A percentile compares a stretch with the other conserved stretches of the same genome.
These are phyloP conservation scores for Kluyveromyces aestuarii DNA, from an alignment of 805 yeast genomes.

Conservation along the genomic window DNA sequence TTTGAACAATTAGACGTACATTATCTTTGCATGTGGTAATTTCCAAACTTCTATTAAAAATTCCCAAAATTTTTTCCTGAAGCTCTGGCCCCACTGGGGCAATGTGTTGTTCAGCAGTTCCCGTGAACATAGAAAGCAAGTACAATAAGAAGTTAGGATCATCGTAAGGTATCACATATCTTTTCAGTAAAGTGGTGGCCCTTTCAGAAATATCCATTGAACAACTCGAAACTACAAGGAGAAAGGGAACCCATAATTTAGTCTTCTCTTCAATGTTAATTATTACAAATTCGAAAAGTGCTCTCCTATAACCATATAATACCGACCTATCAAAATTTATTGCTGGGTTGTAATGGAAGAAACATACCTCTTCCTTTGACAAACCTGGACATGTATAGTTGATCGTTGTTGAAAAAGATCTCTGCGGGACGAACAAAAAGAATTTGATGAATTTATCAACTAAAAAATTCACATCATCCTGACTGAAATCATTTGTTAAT, in stretches of 20 bases:
- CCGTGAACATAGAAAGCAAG: conserved; percentile 43
- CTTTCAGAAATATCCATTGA: conserved; percentile 43
- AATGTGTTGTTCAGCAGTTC: conserved; percentile 31
- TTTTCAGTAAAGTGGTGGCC: conserved; percentile 44
- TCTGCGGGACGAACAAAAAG: conserved; percentile 45
- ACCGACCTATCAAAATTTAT: conserved; percentile 43
- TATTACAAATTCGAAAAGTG: conserved; percentile 28
- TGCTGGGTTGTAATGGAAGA: conserved; percentile 64
- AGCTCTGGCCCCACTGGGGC: conserved; percentile 47
- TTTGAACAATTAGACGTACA: conserved; percentile 42
- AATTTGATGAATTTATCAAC: conserved; percentile 43
- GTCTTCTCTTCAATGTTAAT: conserved; percentile 34
- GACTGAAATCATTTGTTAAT: conserved; percentile 22
- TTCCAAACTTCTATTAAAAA: conserved; percentile 41
- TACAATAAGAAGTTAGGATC: conserved; percentile 34
- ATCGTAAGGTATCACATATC: conserved; percentile 45
- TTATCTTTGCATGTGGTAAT: conserved; percentile 35
- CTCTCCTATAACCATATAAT: conserved; percentile 33
- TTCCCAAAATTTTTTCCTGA: conserved; percentile 46
- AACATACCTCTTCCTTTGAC: conserved; percentile 43
- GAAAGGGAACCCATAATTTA: conserved; percentile 34
- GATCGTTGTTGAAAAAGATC: conserved; percentile 25
- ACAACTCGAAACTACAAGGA: conserved; percentile 59
- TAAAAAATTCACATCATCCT: conserved; percentile 32
- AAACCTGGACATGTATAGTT: conserved; percentile 56